Evolutionary conservation across 345 rosid genomes (phyloP).

Genomic region (Rhizophora apiculata): DNA sequence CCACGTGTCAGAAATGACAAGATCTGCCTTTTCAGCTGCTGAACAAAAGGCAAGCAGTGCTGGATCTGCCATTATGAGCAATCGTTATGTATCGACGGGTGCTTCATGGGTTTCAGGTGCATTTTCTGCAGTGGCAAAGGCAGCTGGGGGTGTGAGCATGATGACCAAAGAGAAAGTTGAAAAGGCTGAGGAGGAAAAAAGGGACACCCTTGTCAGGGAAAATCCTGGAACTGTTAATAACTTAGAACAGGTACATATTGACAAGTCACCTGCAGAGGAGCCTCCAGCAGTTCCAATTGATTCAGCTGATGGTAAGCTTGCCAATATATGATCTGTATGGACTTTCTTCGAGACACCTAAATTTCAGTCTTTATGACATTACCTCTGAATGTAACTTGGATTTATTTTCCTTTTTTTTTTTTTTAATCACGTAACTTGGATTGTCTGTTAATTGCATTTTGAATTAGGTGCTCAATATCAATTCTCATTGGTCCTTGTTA

Average conservation of each 20-base stretch:
- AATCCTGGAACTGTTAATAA: neutral
- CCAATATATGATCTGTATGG: neutral
- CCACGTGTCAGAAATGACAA: slow-evolving; percentile 41
- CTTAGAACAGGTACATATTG: neutral
- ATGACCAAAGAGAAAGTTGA: slow-evolving; percentile 45
- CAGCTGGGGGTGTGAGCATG: slow-evolving; percentile 37
- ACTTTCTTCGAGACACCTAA: too few relatives aligned
- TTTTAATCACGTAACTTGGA: too few relatives aligned
- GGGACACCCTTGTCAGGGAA: slow-evolving; percentile 18
- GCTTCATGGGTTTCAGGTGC: slow-evolving; percentile 48
- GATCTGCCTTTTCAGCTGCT: slow-evolving; percentile 34
- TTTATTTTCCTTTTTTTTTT: too few relatives aligned
- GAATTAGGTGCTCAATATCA: too few relatives aligned
- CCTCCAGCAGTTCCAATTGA: neutral
- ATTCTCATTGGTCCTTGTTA: too few relatives aligned
- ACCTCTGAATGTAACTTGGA: neutral
- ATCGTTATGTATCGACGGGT: slow-evolving; percentile 38
- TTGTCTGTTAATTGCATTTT: too few relatives aligned
- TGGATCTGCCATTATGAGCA: slow-evolving; percentile 40
- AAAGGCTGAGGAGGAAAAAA: slow-evolving; percentile 42
- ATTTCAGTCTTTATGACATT: neutral
- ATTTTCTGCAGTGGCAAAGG: slow-evolving; percentile 33
- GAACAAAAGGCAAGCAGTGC: slow-evolving; percentile 47
- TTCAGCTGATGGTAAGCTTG: neutral
- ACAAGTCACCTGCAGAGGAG: neutral